Percentiles rank a stretch among this genome's conserved stretches.
phyloP scores from a whole-genome alignment of 2,329 filamentous ascomycete genomes.

The Rachicladosporium sp. region DNA sequence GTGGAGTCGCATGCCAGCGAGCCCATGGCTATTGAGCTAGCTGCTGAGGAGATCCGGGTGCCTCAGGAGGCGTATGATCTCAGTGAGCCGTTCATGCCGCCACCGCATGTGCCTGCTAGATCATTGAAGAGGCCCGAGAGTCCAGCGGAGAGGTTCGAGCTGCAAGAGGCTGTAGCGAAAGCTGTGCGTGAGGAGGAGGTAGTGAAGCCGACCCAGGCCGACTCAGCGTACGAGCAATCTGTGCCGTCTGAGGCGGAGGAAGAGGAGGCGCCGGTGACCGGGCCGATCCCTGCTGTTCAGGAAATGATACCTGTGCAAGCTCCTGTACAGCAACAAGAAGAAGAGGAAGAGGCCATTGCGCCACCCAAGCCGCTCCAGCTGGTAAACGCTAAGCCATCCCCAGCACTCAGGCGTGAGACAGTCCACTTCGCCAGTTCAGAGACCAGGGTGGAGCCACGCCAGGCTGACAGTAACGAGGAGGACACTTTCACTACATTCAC shows the following conservation, averaged over 20 bases:
- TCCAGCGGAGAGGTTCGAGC: neutral
- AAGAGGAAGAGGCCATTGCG: too few species aligned
- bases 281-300: neutral
- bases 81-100: neutral
- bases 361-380: too few species aligned
- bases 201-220: neutral
- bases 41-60: neutral
- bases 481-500: neutral
- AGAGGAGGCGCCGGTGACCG: neutral
- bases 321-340: neutral
- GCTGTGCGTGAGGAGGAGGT: neutral
- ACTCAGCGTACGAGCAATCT: neutral
- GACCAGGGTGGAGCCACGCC: neutral
- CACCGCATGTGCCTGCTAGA: neutral
- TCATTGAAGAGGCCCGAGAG: slow-evolving; percentile 1
- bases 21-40: neutral
- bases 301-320: neutral
- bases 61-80: neutral
- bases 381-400: too few species aligned
- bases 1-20: neutral
- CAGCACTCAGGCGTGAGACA: too few species aligned
- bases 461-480: neutral
- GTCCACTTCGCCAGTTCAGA: too few species aligned
- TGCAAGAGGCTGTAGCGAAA: neutral
- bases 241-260: neutral